These are phyloP conservation scores for Solanum bulbocastanum DNA, from an alignment of 257 asterid species.

Conservation along the genomic window DNA sequence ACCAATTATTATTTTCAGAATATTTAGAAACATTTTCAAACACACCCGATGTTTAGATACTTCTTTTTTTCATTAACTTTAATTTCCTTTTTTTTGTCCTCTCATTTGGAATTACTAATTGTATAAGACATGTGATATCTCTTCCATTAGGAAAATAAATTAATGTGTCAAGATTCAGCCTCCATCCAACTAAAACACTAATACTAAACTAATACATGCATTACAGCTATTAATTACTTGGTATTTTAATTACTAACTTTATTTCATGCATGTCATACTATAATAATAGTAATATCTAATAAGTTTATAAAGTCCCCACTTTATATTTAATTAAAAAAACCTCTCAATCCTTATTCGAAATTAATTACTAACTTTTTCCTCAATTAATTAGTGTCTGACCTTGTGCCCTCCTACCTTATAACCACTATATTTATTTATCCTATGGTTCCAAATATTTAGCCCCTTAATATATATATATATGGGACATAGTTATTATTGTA, in stretches of 20 bases:
- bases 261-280: not conserved
- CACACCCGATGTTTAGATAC: not conserved
- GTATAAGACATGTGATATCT: not conserved
- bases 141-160: not conserved
- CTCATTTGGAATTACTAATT: not conserved
- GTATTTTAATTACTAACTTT: not conserved
- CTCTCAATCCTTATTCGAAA: conserved; percentile 3
- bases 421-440: not conserved
- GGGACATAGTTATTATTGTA: not conserved
- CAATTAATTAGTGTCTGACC: conserved; percentile 2
- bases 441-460: not conserved
- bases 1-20: too few species aligned
- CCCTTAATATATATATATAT: not conserved
- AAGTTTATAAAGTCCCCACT: conserved; percentile 2
- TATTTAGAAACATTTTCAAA: not conserved
- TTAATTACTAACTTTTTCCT: not conserved
- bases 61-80: not conserved
- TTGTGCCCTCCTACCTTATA: not conserved
- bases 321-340: conserved; percentile 3
- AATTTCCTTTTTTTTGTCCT: not conserved
- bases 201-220: not conserved
- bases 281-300: not conserved
- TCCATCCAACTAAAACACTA: not conserved
- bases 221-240: conserved; percentile 16
- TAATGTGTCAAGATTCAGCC: not conserved